Evolutionary conservation across 2,329 filamentous ascomycete species (phyloP).

Genomic region (Colletotrichum incanum): DNA sequence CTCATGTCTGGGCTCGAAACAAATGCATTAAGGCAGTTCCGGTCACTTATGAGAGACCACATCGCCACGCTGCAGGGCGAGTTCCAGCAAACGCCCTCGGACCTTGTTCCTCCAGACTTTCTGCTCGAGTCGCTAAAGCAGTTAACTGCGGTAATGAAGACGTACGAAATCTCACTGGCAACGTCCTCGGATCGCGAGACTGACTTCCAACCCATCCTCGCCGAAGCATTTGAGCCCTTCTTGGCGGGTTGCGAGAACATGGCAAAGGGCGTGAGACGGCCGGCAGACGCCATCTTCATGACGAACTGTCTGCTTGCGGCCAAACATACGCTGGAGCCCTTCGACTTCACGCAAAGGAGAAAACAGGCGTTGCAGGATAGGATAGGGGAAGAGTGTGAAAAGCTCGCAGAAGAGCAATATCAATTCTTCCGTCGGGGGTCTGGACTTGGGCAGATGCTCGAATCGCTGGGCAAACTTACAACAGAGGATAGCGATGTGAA

Average conservation of each 20-base stretch:
- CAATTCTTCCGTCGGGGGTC: slow-evolving; percentile 82
- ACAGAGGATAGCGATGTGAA: slow-evolving; percentile 60
- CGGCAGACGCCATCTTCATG: slow-evolving; percentile 77
- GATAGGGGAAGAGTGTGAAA: slow-evolving; percentile 69
- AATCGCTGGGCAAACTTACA: slow-evolving; percentile 63
- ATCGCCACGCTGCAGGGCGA: slow-evolving; percentile 82
- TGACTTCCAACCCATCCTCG: slow-evolving; percentile 82
- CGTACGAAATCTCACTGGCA: slow-evolving; percentile 86
- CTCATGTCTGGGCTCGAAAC: slow-evolving; percentile 79
- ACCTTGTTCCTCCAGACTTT: slow-evolving; percentile 85
- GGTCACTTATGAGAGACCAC: slow-evolving; percentile 84
- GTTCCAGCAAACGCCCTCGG: slow-evolving; percentile 77
- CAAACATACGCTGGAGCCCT: slow-evolving; percentile 68
- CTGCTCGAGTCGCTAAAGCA: slow-evolving; percentile 85
- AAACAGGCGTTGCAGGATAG: slow-evolving; percentile 69
- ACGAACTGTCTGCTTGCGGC: slow-evolving; percentile 80
- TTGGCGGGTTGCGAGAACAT: slow-evolving; percentile 82
- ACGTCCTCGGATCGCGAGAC: slow-evolving; percentile 71
- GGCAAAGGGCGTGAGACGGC: slow-evolving; percentile 71
- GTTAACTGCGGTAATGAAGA: slow-evolving; percentile 84
- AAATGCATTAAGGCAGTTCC: slow-evolving; percentile 87
- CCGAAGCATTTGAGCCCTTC: slow-evolving; percentile 89
- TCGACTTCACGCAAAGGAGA: slow-evolving; percentile 75
- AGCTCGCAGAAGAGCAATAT: slow-evolving; percentile 78
- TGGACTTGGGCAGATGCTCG: slow-evolving; percentile 77